Percentiles rank a stretch among this genome's conserved stretches.
Conservation (phyloP, 2,329 filamentous ascomycete species). For the Dactylellina haptotyla region DNA sequence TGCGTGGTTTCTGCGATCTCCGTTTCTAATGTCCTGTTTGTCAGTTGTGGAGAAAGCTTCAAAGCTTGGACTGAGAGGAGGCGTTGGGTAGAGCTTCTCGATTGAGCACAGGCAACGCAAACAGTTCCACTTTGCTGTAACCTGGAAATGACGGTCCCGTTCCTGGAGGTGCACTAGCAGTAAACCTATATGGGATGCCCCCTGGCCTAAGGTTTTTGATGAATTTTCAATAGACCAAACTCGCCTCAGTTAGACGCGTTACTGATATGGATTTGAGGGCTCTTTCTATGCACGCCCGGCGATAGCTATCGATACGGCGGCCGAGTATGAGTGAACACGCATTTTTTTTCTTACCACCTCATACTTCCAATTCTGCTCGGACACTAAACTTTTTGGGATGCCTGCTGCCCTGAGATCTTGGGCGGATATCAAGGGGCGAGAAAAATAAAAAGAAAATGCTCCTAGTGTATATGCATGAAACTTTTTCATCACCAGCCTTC, state of each 20-base stretch:
- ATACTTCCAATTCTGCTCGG: neutral
- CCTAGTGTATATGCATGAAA: neutral
- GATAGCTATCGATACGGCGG: neutral
- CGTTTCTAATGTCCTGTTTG: neutral
- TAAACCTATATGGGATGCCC: neutral
- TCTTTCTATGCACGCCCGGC: neutral
- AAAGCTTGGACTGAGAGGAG: neutral
- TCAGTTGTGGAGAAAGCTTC: neutral
- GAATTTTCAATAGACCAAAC: neutral
- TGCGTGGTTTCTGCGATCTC: neutral
- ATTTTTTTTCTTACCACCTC: neutral
- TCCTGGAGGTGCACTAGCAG: neutral
- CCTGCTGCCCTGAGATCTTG: too few species aligned
- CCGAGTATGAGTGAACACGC: neutral
- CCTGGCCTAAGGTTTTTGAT: neutral
- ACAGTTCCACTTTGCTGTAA: neutral
- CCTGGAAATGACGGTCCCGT: neutral
- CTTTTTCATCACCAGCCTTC: neutral
- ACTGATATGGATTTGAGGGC: too few species aligned
- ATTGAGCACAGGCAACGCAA: neutral
- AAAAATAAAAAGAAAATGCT: neutral
- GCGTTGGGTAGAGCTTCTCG: neutral
- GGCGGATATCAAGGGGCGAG: too few species aligned
- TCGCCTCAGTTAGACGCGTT: constrained; percentile 5
- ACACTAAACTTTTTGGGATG: too few species aligned